Percentiles rank a stretch among this genome's conserved stretches.
phyloP scores from a whole-genome alignment of 2,329 filamentous ascomycete species.

The Chalaropsis ovoidea region DNA sequence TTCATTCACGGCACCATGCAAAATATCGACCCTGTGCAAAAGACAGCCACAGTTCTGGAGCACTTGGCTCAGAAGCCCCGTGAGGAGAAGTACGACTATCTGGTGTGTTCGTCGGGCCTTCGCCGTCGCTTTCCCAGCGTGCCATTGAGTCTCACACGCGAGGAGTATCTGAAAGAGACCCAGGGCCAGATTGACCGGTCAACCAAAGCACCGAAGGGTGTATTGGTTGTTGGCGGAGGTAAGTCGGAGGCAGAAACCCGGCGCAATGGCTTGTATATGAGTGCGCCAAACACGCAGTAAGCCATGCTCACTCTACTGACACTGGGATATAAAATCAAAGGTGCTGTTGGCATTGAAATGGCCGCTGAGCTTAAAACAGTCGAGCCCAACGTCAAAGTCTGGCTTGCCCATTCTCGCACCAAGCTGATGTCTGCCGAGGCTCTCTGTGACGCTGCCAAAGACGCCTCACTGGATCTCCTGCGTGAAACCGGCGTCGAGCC shows the following conservation, averaged over 20 bases:
- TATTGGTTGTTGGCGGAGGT: conserved; percentile 62
- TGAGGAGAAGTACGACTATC: conserved; percentile 57
- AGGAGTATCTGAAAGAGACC: conserved; percentile 54
- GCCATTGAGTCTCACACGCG: conserved; percentile 52
- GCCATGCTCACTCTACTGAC: conserved; percentile 20
- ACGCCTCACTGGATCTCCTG: conserved; percentile 48
- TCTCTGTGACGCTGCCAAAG: conserved; percentile 59
- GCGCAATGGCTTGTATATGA: not conserved
- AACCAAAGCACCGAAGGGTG: conserved; percentile 43
- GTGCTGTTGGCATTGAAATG: conserved; percentile 74
- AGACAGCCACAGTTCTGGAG: conserved; percentile 49
- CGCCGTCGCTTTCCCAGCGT: conserved; percentile 62
- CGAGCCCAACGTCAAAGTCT: conserved; percentile 56
- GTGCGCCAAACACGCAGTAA: not conserved
- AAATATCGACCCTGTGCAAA: conserved; percentile 48
- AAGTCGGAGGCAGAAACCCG: conserved; percentile 32
- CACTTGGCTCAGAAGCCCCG: conserved; percentile 36
- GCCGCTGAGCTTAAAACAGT: conserved; percentile 64
- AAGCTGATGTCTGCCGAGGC: conserved; percentile 63
- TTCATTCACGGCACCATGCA: conserved; percentile 57
- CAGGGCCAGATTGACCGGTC: conserved; percentile 49
- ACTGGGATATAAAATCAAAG: not conserved
- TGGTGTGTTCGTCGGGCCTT: conserved; percentile 62
- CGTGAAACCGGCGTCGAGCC: conserved; percentile 54
- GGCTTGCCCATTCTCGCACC: conserved; percentile 61